Evolutionary conservation across 805 yeast species (phyloP).

Genomic region (Suhomyces faveliae): DNA sequence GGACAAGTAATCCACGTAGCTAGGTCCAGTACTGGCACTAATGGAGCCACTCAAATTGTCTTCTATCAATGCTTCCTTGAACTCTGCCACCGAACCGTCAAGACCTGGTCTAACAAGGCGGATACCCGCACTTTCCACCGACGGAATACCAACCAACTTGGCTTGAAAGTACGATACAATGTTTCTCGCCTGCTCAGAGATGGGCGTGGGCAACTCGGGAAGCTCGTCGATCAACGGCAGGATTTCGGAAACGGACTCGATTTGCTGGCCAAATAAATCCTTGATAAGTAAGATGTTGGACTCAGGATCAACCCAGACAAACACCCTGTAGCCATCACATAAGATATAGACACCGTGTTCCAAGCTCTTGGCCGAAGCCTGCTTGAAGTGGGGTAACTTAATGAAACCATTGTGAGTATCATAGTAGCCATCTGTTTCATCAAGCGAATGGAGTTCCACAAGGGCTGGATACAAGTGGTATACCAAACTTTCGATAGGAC

Average conservation of each 20-base stretch:
- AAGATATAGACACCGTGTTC: conserved; percentile 76
- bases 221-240: conserved; percentile 54
- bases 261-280: conserved; percentile 68
- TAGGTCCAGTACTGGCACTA: conserved; percentile 41
- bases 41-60: conserved; percentile 51
- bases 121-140: conserved; percentile 41
- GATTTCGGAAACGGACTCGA: conserved; percentile 45
- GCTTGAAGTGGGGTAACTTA: conserved; percentile 49
- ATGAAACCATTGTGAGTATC: conserved; percentile 36
- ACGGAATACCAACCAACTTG: conserved; percentile 26
- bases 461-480: conserved; percentile 78
- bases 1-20: conserved; percentile 66
- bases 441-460: conserved; percentile 65
- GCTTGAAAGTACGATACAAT: conserved; percentile 54
- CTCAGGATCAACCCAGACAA: conserved; percentile 66
- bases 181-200: conserved; percentile 66
- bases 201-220: conserved; percentile 67
- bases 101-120: conserved; percentile 63
- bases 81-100: conserved; percentile 55
- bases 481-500: conserved; percentile 56
- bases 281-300: conserved; percentile 64
- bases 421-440: conserved; percentile 49
- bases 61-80: conserved; percentile 66
- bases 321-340: conserved; percentile 62
- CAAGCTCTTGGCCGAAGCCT: conserved; percentile 43